Evolutionary conservation across 139 green algal genomes (phyloP), one percentile per base, ranked within the genome.

Genomic region (Edaphochlamys debaryana): DNA sequence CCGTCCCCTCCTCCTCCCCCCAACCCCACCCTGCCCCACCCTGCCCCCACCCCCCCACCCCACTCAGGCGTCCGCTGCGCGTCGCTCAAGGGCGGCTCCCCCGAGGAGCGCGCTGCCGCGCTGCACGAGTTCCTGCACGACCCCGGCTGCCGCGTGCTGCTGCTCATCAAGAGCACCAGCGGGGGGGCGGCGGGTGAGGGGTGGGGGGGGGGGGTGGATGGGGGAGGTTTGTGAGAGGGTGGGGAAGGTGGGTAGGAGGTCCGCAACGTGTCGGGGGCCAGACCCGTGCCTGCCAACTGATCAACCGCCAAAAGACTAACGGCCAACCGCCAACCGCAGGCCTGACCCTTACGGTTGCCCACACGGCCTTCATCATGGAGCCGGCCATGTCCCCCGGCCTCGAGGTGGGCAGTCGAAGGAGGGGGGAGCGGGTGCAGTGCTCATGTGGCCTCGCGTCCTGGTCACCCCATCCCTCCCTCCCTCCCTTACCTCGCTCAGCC

Each of bases 321-420:
- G n/a, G n/a, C n/a, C n/a, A n/a, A n/a, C n/a, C n/a, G n/a, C n/a
- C n/a, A n/a, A n/a, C n/a, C n/a, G 2, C 68, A 48, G 85, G 92
- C 1, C 86, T 95, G 25, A 93, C 90, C 6, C 79, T 95, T 29
- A 94, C 85, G 36, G 81, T 80, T 2, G 92, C 92, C 50, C 82
- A 67, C 78, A 88, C 82, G 3, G 89, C 89, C n/a, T 91, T 93
- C 66, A 58, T 95, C 30, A 62, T 94, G 80, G 90, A 95, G 78
- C 89, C 92, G 5, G 66, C 54, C 15, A 30, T 94, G 2, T 93
- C 92, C 81, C 91, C 91, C 8, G 90, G 86, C 0, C 27, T 89
- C 4, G 79, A 89, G 85, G 72, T 79, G 42, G 8, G 79, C 54
- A 0, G 63, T 15, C 6, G 5, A n/a, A n/a, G n/a, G n/a, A n/a